phyloP scores from a whole-genome alignment of 805 yeast genomes.

The Kazachstania kunashirensis region DNA sequence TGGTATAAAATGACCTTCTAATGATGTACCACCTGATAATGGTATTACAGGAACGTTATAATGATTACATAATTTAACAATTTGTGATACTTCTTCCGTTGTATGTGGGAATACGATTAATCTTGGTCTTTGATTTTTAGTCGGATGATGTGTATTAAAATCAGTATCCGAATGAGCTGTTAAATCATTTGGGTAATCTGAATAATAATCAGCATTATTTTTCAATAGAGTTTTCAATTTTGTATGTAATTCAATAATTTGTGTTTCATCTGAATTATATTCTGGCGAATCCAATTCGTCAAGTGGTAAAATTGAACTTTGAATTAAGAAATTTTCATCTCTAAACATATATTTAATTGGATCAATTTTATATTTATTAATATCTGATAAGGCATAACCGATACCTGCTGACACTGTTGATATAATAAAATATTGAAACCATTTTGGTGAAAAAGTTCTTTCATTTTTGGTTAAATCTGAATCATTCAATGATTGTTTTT shows the following conservation, averaged over 20 bases:
- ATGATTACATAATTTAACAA: conserved; percentile 53
- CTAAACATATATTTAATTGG: not conserved
- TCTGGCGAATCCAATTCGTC: conserved; percentile 15
- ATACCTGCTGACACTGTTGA: conserved; percentile 1
- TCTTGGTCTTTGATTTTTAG: conserved; percentile 46
- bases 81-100: conserved; percentile 56
- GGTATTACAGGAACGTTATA: conserved; percentile 66
- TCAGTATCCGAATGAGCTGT: conserved; percentile 50
- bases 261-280: conserved; percentile 31
- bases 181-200: conserved; percentile 33
- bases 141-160: conserved; percentile 55
- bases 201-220: conserved; percentile 25
- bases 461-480: conserved; percentile 1
- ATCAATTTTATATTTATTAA: not conserved
- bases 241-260: conserved; percentile 33
- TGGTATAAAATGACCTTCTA: conserved; percentile 74
- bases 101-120: conserved; percentile 52
- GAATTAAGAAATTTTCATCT: not conserved
- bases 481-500: not conserved
- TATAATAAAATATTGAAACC: conserved; percentile 4
- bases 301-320: conserved; percentile 15
- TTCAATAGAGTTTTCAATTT: conserved; percentile 36
- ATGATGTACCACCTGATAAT: conserved; percentile 66
- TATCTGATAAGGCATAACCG: conserved; percentile 1
- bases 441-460: not conserved